Base-by-base conservation (phyloP, 352 stramenopile species). In the Plasmopara viticola region DNA sequence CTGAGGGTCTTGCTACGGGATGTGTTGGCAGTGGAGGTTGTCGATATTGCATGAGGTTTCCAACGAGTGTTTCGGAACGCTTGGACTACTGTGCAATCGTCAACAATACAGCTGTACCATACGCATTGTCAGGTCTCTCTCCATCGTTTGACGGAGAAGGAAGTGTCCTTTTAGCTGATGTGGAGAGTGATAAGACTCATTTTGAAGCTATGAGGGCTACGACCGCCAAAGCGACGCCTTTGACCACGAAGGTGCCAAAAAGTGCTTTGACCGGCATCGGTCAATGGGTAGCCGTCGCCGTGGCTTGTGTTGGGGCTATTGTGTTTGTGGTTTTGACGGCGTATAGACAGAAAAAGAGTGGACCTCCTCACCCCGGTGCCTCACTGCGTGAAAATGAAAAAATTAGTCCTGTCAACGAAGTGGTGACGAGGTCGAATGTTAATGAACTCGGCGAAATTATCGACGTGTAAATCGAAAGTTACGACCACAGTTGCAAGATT, bases 31-130 rank as follows among this genome's bases (percentile, higher is more conserved):
- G 51, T 35, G 28, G 34, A 25, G 63, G 63, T 13, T 71, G 63
- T 39, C 51, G 62, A 28, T 65, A 66, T 44, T 71, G 63, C 51
- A 68, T 65, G 55, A 56, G 62, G 33, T 66, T 68, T 40, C 51
- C 57, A 34, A 60, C 59, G 4, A 53, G 50, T 31, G 46, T 54
- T 4, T 71, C 63, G 0, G 46, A 58, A 6, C 54, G 51, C 25
- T 48, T 71, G 14, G 59, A 71, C 17, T 71, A 65, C 48, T 71
- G 63, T 34, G 34, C 59, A 13, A 43, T 56, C 9, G 47, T 46
- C 6, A 68, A 68, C 30, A 20, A 42, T 8, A 48, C 34, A 35
- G 33, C 30, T n/a, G 49, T 64, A 14, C 39, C 40, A 5, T 60
- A 64, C 18, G 29, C 56, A 5, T 8, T 64, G 12, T 57, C 60